phyloP scores from a whole-genome alignment of 1,284 basidiomycete genomes.

The Porogramme epimiltina region DNA sequence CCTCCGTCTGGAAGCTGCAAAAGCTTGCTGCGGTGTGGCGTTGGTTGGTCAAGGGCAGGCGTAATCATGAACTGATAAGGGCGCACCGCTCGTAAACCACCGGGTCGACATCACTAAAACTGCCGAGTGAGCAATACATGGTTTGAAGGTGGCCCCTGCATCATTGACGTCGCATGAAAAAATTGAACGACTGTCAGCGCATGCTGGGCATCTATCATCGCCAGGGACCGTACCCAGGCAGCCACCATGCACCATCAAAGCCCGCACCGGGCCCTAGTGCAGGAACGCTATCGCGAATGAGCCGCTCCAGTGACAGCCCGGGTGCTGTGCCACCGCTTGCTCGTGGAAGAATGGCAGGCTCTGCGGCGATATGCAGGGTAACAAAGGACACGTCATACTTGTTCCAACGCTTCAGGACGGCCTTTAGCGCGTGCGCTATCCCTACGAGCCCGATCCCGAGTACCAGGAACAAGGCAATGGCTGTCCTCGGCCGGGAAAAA shows the following conservation, averaged over 20 bases:
- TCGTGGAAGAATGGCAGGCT: constrained; percentile 9
- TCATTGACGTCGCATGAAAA: background rate
- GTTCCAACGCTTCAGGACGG: too few species aligned
- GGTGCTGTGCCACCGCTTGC: background rate
- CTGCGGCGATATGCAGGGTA: constrained; percentile 4
- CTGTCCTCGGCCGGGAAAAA: too few species aligned
- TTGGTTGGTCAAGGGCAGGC: background rate
- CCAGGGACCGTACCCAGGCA: constrained; percentile 25
- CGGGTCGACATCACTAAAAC: constrained; percentile 26
- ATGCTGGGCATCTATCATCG: background rate
- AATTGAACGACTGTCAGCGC: background rate
- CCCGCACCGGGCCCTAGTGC: constrained; percentile 15
- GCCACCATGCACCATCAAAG: constrained; percentile 28
- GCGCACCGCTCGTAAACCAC: constrained; percentile 29
- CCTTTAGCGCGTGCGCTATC: too few species aligned
- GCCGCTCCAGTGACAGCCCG: constrained; percentile 12
- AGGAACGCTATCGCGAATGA: constrained; percentile 23
- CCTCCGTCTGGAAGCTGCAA: constrained; percentile 28
- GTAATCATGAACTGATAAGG: background rate
- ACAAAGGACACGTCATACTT: constrained; percentile 7
- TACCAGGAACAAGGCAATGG: too few species aligned
- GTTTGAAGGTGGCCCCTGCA: constrained; percentile 29
- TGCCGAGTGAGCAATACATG: constrained; percentile 27
- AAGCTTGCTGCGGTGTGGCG: constrained; percentile 13
- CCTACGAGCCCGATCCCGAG: too few species aligned